A percentile compares a stretch with the other conserved stretches of the same genome.
Conservation (phyloP, 768 basidiomycete genomes). For the Dentipellis sp. region DNA sequence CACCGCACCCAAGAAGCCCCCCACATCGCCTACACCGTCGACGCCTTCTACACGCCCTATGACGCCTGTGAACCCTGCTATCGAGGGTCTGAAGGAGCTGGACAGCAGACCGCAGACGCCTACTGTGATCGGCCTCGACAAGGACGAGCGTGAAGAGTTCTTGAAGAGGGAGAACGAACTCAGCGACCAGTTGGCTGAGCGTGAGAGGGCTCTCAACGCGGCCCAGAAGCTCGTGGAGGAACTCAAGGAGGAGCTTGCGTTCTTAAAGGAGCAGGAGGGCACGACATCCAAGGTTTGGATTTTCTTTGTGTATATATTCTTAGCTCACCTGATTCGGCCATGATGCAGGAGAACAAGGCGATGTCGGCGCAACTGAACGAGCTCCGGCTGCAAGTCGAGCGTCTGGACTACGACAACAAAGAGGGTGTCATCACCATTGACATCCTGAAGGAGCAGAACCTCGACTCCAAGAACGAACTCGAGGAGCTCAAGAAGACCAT, state of each 20-base stretch:
- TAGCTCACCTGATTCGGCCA: background rate
- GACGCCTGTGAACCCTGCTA: conserved; percentile 66
- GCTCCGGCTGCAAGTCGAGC: conserved; percentile 81
- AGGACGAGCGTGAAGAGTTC: conserved; percentile 98
- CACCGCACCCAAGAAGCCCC: conserved; percentile 33
- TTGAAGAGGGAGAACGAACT: conserved; percentile 93
- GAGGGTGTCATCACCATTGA: conserved; percentile 90
- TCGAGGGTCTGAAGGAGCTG: conserved; percentile 67
- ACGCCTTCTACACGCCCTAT: conserved; percentile 39
- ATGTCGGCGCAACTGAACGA: conserved; percentile 94
- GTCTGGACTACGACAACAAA: conserved; percentile 93
- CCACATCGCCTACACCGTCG: conserved; percentile 57
- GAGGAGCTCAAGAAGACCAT: conserved; percentile 83
- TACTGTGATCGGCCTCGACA: conserved; percentile 78
- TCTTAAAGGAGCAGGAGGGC: conserved; percentile 87
- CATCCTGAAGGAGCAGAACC: conserved; percentile 90
- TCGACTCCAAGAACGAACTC: conserved; percentile 76
- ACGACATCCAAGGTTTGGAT: conserved; percentile 58
- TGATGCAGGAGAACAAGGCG: conserved; percentile 76
- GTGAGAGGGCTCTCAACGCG: conserved; percentile 68
- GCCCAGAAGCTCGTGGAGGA: conserved; percentile 86
- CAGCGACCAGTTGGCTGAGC: conserved; percentile 87
- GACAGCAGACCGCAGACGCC: conserved; percentile 91
- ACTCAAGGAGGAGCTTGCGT: conserved; percentile 78
- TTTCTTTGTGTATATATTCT: conserved; percentile 1